Evolutionary conservation across 305 asterid genomes (phyloP).

Genomic region (Fraxinus floribunda): DNA sequence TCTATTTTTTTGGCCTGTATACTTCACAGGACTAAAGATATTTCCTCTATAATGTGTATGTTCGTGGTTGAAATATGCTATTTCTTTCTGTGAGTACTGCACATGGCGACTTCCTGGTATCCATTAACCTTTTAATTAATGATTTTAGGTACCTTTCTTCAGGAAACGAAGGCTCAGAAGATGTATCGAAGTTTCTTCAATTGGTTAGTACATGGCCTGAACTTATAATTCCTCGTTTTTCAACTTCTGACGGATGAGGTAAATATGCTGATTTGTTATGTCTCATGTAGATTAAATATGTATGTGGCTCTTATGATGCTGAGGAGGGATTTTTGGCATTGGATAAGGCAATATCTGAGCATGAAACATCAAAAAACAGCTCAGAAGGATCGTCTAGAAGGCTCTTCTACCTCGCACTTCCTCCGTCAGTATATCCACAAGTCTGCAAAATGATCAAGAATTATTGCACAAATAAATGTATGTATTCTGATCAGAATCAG

Average conservation of each 20-base stretch:
- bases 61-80: not conserved
- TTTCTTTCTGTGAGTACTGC: not conserved
- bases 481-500: conserved; percentile 24
- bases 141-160: conserved; percentile 60
- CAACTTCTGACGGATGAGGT: conserved; percentile 4
- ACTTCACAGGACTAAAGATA: not conserved
- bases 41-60: not conserved
- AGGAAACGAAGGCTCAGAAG: conserved; percentile 43
- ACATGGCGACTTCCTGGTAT: not conserved
- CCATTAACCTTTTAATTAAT: not conserved
- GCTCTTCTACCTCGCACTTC: conserved; percentile 96
- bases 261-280: not conserved
- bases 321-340: conserved; percentile 77
- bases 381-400: conserved; percentile 78
- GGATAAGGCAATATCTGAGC: conserved; percentile 78
- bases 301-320: conserved; percentile 85
- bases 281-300: conserved; percentile 73
- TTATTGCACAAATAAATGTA: conserved; percentile 71
- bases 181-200: conserved; percentile 61
- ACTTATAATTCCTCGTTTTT: not conserved
- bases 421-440: conserved; percentile 94
- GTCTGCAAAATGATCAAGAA: conserved; percentile 93
- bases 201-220: conserved; percentile 54
- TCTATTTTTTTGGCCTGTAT: not conserved
- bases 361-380: conserved; percentile 63